phyloP scores from a whole-genome alignment of 108 stramenopile genomes.

The Cyclostephanos tholiformis region DNA sequence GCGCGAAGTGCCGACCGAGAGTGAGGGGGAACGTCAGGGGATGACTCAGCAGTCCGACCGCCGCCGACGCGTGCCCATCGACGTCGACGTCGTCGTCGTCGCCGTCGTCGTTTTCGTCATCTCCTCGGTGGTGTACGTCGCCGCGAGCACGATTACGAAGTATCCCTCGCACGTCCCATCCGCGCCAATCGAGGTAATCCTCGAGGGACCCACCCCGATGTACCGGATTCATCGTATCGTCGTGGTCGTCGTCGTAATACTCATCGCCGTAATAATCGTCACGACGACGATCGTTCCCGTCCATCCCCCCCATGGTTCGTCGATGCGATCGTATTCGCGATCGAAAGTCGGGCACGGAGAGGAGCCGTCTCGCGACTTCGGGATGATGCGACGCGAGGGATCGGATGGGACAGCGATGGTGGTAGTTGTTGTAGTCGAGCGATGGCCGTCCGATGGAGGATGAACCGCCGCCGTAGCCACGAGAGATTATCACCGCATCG shows the following conservation, averaged over 20 bases:
- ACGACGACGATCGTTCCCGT: not conserved
- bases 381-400: constrained; percentile 34
- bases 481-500: no score
- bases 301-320: not conserved
- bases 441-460: no score
- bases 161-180: constrained; percentile 44
- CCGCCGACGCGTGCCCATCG: constrained; percentile 17
- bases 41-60: constrained; percentile 64
- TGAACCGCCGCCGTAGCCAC: no score
- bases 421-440: no score
- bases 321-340: no score
- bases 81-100: constrained; percentile 5
- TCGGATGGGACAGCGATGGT: constrained; percentile 37
- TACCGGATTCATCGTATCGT: no score
- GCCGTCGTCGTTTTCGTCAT: no score
- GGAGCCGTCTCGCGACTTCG: constrained; percentile 24
- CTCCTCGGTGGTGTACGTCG: no score
- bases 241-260: not conserved
- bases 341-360: constrained; percentile 21
- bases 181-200: constrained; percentile 58
- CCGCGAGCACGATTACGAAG: constrained; percentile 1
- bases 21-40: constrained; percentile 80
- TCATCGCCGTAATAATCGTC: not conserved
- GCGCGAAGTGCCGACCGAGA: constrained; percentile 34
- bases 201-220: constrained; percentile 40